Conservation (phyloP, 2,329 filamentous ascomycete species). For the Aspergillus sp. region DNA sequence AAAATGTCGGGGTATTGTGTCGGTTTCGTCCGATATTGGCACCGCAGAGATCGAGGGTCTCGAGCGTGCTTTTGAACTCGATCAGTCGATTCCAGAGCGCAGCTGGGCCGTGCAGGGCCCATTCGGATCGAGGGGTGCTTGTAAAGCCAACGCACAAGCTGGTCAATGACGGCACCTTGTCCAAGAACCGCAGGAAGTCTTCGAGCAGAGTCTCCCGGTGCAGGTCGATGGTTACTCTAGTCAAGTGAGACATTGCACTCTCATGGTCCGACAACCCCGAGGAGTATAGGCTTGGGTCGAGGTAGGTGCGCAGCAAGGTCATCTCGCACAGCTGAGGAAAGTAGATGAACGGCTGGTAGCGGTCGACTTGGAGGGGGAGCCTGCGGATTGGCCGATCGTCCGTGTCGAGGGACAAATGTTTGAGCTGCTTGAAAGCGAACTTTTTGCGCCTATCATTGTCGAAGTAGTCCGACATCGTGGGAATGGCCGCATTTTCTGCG, state of each 20-base stretch:
- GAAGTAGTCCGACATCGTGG: not conserved
- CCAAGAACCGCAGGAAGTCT: not conserved
- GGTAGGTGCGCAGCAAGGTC: not conserved
- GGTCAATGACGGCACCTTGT: not conserved
- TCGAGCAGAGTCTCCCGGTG: not conserved
- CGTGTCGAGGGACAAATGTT: not conserved
- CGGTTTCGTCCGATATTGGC: too few species aligned
- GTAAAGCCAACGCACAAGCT: not conserved
- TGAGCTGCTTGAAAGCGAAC: not conserved
- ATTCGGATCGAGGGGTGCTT: not conserved
- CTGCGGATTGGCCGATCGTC: not conserved
- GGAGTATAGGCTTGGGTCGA: not conserved
- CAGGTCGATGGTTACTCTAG: not conserved
- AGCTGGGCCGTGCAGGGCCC: not conserved
- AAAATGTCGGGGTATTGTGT: not conserved
- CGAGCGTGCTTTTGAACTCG: not conserved
- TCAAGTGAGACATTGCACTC: not conserved
- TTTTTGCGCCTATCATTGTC: not conserved
- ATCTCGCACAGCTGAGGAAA: not conserved
- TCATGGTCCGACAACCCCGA: not conserved
- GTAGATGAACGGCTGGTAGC: not conserved
- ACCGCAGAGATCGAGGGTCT: not conserved
- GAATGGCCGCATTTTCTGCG: not conserved
- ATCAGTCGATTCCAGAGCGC: not conserved
- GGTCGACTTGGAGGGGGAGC: not conserved